Conservation (phyloP, 257 asterid genomes). For the Gentiana dahurica region DNA sequence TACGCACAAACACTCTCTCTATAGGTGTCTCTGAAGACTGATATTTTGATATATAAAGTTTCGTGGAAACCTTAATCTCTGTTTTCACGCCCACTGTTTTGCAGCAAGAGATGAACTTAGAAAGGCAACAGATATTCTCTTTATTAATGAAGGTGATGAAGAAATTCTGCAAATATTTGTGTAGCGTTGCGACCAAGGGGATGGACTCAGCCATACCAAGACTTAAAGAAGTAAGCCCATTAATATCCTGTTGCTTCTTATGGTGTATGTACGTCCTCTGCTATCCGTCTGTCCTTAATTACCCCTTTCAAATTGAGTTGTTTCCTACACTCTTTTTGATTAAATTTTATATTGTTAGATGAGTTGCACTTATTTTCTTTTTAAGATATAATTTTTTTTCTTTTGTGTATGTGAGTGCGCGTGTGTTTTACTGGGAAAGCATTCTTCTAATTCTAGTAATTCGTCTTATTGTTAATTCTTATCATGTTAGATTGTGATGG, state of each 20-base stretch:
- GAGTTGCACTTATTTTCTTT: no score
- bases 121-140: slow-evolving; percentile 62
- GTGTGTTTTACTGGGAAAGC: no score
- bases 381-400: no score
- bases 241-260: background rate
- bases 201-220: slow-evolving; percentile 40
- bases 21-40: no score
- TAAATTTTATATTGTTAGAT: no score
- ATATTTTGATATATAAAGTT: no score
- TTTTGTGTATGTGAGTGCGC: no score
- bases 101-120: slow-evolving; percentile 68
- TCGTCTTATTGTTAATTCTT: no score
- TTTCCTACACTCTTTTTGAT: background rate
- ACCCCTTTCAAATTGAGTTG: background rate
- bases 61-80: no score
- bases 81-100: slow-evolving; percentile 10
- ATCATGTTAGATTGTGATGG: slow-evolving; percentile 44
- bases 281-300: background rate
- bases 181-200: slow-evolving; percentile 31
- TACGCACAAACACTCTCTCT: no score
- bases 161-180: slow-evolving; percentile 51
- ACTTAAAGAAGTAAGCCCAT: slow-evolving; percentile 46
- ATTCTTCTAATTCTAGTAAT: no score
- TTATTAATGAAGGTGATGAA: slow-evolving; percentile 60
- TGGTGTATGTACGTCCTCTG: no score